Evolutionary conservation across 306 rosid genomes (phyloP), one percentile per base, ranked within the genome.

Genomic region (Quercus wislizeni): DNA sequence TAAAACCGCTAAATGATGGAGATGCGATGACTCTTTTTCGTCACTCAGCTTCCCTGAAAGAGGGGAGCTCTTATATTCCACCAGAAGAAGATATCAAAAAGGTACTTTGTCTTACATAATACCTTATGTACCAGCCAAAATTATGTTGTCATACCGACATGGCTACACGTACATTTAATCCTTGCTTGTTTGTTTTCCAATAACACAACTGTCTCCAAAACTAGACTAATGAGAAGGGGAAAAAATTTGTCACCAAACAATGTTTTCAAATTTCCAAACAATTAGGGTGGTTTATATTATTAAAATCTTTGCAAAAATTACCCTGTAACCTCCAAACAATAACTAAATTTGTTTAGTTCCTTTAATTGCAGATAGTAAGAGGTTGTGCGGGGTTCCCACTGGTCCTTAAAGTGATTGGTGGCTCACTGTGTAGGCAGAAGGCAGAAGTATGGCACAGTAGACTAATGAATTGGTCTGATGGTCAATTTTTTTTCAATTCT

Each of bases 321-420:
- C 35, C n/a, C 19, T 27, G 69, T 30, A 62, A 13, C 23, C 6
- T 12, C n/a, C 35, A 27, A 27, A 58, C 9, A 5, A 58, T 62
- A 23, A 62, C 69, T 62, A 15, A 27, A 0, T 13, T 25, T 27
- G 6, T 27, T 25, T 27, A 13, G 27, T 6, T 30, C 35, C 38
- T 25, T 67, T 21, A 25, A 71, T 55, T 78, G 68, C 85, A 85
- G 88, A 61, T 78, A 55, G 67, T 85, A 61, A 28, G 49, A 61
- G 70, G 38, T 62, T 75, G 79, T 9, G 82, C 73, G 70, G 81
- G 76, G 28, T 58, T 69, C 35, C 82, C 88, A 2, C 74, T 82
- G 3, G 86, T 81, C 4, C 74, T 85, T 41, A 75, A 73, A 38
- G 74, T 78, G 55, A 63, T 67, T 15, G 87, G 80, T 10, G 11